Base-by-base conservation (phyloP, 306 rosid genomes). In the Ziziphus jujuba region DNA sequence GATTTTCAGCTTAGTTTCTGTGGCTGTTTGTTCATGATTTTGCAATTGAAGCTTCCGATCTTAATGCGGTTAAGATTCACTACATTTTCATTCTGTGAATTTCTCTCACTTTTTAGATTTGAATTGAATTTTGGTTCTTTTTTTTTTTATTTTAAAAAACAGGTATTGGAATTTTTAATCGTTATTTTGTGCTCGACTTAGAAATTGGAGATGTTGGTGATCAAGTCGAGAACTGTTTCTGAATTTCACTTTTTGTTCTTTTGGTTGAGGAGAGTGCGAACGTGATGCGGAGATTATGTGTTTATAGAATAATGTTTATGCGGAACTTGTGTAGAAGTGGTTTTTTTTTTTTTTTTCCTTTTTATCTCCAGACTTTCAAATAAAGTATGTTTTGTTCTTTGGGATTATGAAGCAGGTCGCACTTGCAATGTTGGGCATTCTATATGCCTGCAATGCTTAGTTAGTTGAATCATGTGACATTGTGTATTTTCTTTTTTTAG, bases 11-110 rank as follows among this genome's bases (percentile, higher is more conserved):
- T 59, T 64, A 73, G 8, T n/a, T 76, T 63, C 67, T 2, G 40
- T 52, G 56, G 49, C 51, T 23, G n/a, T 45, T 60, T 35, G 61
- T 23, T 44, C 21, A 20, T 57, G 47, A 47, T 43, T 19, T n/a
- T 71, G 22, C 62, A 33, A 47, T 50, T 67, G 34, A 20, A 71
- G 81, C 71, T 80, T 25, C 80, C 68, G 72, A 80, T 77, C 77
- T 70, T 40, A 25, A 17, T 35, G 49, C 67, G 38, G n/a, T 62
- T 69, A 20, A 47, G 72, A 20, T 55, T 72, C 49, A 5, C 28
- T 6, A 14, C 15, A 0, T 43, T 13, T 61, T 6, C 11, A n/a
- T 64, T 59, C 5, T 48, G 47, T 57, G 58, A 16, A 8, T 16
- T 14, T 45, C 16, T 17, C 49, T 15, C 10, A 9, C 43, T 68